Base-by-base conservation (phyloP, 2,329 filamentous ascomycete species). In the Balansia obtecta region DNA sequence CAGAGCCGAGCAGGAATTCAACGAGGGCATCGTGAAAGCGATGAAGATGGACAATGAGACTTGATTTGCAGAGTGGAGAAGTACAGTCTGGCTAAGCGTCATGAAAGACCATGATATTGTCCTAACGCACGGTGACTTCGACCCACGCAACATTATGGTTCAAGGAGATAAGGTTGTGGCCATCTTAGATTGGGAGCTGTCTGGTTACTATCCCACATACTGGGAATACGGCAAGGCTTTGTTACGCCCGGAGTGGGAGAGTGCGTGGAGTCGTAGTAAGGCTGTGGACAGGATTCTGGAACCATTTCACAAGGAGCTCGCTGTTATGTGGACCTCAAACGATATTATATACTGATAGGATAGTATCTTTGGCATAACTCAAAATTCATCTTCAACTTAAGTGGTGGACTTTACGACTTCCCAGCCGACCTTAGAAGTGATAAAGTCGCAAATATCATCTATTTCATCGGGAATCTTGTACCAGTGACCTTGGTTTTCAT, bases 51-150 rank as follows among this genome's bases (percentile, higher is more conserved):
- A 53, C 5, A 37, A 47, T 1, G 40, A 45, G 4, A 12, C 47
- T 37, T 46, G 42, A 7, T 54, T 52, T 45, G 16, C 18, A 8
- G 50, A 53, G 20, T 50, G 50, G 46, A 49, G 47, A 30, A 57
- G 50, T 30, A 48, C 46, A 30, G 52, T 55, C 39, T 56, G 52
- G 55, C 33, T 45, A 22, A 49, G 34, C 22, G 41, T 55, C 18
- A 57, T 57, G 50, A 53, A 50, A 32, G 53, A 46, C 33, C 52
- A 62, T 50, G 22, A 47, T 13, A 54, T 60, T 39, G 60, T 67
- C 1, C 71, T 75, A 54, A 73, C 70, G 6, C 71, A 75, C 60
- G 66, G 67, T 3, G 72, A 76, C 58, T 60, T 76, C 27, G 66
- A 57, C 43, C 61, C 58, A 15, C 49, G 63, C 3, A 72, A 71